Evolutionary conservation across 768 basidiomycete genomes (phyloP), one percentile per base, ranked within the genome.

Genomic region (Leccinum longicurvipes): DNA sequence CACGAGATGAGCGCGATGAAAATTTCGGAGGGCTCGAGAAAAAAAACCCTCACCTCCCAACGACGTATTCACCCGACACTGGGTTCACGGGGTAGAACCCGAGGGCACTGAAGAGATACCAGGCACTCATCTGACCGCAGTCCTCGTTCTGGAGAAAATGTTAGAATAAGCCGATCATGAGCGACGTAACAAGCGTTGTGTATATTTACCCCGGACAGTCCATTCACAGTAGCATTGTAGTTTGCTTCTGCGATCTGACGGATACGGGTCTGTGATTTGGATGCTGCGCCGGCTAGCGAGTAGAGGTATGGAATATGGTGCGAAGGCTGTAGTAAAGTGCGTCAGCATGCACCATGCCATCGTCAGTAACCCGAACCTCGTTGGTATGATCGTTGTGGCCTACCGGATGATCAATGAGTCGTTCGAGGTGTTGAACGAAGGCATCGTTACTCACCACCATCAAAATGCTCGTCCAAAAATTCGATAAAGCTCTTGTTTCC

Each of bases 41-140:
- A 7, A n/a, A 28, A 21, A 11, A 9, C 3, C 12, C 79, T 44
- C 64, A 86, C 87, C 84, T 83, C 59, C 90, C 91, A 46, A 93
- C 76, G 54, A 91, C 76, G 58, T 92, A 93, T 63, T 83, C 81
- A 2, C 81, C 84, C 0, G 86, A 87, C 0, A 86, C 86, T 0
- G 91, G 91, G 65, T 92, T 86, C 39, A 92, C 89, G 34, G 89
- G 89, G 62, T 93, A 93, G 69, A 93, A 89, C 1, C 91, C 90
- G 70, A 93, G 77, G 0, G 89, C 83, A 49, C 83, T 86, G 73
- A 91, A 92, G 14, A 92, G 78, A 62, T 86, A 92, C 91, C 91
- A 93, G 0, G 90, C 87, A 62, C 87, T 89, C 91, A 93, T 93
- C 67, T 93, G 91, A 1, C 91, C 90, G 60, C 90, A 92, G 65